Percentiles rank a stretch among this genome's conserved stretches.
These are phyloP conservation scores for Arthrobotrys megalospora DNA, from an alignment of 2,329 filamentous ascomycete species.

Conservation along the genomic window DNA sequence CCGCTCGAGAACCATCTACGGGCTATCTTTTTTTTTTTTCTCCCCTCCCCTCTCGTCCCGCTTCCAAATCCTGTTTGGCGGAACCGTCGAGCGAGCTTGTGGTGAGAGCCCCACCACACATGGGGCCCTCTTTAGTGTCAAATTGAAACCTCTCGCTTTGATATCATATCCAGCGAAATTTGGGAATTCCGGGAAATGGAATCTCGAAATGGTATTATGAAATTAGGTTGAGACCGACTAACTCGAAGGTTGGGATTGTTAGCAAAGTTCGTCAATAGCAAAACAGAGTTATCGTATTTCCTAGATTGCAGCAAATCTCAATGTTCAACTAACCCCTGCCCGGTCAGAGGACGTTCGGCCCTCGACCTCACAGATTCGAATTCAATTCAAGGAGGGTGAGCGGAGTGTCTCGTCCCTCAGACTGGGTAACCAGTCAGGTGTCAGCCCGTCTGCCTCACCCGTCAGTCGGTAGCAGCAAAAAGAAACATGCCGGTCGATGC, in stretches of 20 bases:
- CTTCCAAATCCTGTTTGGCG: conserved; percentile 62
- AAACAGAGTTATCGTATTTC: conserved; percentile 42
- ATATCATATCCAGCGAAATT: conserved; percentile 11
- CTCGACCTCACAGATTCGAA: conserved; percentile 3
- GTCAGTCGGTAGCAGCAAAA: conserved; percentile 59
- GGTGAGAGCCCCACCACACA: conserved; percentile 34
- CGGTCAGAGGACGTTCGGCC: conserved; percentile 1
- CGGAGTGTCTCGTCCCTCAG: conserved; percentile 60
- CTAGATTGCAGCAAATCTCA: conserved; percentile 47
- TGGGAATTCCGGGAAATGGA: conserved; percentile 1
- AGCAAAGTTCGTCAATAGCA: conserved; percentile 21
- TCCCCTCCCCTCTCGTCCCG: conserved; percentile 47
- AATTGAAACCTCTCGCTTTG: conserved; percentile 12
- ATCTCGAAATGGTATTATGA: conserved; percentile 14
- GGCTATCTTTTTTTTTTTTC: conserved; percentile 29
- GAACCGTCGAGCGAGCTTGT: conserved; percentile 51
- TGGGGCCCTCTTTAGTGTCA: background rate
- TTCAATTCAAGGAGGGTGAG: conserved; percentile 56
- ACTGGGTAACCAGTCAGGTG: conserved; percentile 62
- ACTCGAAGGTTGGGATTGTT: background rate
- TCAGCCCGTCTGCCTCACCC: conserved; percentile 62
- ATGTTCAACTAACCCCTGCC: conserved; percentile 11
- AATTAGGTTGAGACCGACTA: conserved; percentile 21
- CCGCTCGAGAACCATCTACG: conserved; percentile 47
- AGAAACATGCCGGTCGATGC: conserved; percentile 36